Conservation (phyloP, 148 eudicot genomes). For the Rhododendron griersonianum region DNA sequence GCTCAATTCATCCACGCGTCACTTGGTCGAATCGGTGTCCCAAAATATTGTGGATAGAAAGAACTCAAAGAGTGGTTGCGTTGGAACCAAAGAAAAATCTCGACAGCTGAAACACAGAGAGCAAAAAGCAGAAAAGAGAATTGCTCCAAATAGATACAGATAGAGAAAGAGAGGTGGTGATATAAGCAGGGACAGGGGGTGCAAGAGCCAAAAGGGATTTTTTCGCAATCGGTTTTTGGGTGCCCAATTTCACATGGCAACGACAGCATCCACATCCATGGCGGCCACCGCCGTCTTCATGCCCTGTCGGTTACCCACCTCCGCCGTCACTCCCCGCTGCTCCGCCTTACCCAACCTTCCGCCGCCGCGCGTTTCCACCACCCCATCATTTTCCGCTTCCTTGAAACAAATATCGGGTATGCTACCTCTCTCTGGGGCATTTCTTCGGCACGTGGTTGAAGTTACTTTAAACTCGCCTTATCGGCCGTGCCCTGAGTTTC, state of each 20-base stretch:
- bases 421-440: slow-evolving; percentile 22
- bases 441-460: slow-evolving; percentile 24
- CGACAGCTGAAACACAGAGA: neutral
- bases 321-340: slow-evolving; percentile 30
- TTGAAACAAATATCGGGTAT: slow-evolving; percentile 47
- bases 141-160: slow-evolving; percentile 7
- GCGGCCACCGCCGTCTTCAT: slow-evolving; percentile 67
- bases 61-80: neutral
- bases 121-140: neutral
- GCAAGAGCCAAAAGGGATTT: slow-evolving; percentile 3
- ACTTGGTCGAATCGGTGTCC: neutral
- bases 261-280: slow-evolving; percentile 50
- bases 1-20: slow-evolving; percentile 29
- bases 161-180: slow-evolving; percentile 5
- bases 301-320: slow-evolving; percentile 42
- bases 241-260: slow-evolving; percentile 25
- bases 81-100: neutral
- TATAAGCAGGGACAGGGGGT: neutral
- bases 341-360: slow-evolving; percentile 55
- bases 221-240: neutral
- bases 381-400: slow-evolving; percentile 13
- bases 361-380: slow-evolving; percentile 30
- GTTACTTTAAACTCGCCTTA: neutral
- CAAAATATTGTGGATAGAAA: neutral
- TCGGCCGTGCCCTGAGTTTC: neutral